Conservation (phyloP, 371 early-diverging fungal species). For the Apophysomyces ossiformis region DNA sequence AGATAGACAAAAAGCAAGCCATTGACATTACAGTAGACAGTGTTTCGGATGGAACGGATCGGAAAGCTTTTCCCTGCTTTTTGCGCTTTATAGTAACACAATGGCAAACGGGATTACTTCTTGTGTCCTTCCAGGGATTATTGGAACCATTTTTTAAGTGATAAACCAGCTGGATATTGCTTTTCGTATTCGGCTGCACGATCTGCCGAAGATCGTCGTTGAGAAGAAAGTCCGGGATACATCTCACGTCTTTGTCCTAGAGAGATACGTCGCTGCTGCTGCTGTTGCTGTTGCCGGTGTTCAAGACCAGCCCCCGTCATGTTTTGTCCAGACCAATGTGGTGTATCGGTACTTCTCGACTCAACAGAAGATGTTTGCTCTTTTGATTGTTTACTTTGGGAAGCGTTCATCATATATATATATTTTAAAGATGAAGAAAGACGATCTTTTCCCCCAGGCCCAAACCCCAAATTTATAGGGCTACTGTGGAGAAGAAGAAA, state of each 20-base stretch:
- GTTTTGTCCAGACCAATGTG: not conserved
- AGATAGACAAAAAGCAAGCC: not conserved
- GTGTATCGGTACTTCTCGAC: not conserved
- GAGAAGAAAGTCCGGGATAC: slow-evolving; percentile 3
- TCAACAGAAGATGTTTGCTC: not conserved
- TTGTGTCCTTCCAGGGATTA: not conserved
- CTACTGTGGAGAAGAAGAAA: not conserved
- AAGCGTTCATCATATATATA: not conserved
- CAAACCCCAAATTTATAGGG: slow-evolving; percentile 4
- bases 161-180: not conserved
- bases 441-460: not conserved
- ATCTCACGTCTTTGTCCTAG: not conserved
- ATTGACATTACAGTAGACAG: no score
- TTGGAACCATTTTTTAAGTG: slow-evolving; percentile 1
- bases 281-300: not conserved
- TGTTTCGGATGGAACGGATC: no score
- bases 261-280: not conserved
- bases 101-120: not conserved
- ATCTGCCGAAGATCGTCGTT: slow-evolving; percentile 7
- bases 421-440: not conserved
- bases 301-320: not conserved
- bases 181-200: not conserved
- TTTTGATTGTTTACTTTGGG: not conserved
- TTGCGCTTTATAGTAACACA: not conserved
- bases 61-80: not conserved